Evolutionary conservation across 768 basidiomycete genomes (phyloP).

Genomic region (Pleurotus salmoneostramineus): DNA sequence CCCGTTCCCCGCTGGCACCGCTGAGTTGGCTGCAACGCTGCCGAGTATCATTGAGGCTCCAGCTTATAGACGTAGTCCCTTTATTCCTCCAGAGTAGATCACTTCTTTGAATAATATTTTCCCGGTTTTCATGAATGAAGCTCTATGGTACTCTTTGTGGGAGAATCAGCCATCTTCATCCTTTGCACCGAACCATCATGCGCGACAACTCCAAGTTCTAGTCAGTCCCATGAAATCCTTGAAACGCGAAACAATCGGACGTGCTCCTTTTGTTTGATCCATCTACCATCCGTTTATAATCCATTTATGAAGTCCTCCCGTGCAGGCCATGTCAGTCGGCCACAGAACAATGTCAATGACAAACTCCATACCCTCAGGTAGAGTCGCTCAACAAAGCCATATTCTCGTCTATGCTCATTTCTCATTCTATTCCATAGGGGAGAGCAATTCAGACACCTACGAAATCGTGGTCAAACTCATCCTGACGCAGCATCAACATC

Average conservation of each 20-base stretch:
- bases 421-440: constrained; percentile 37
- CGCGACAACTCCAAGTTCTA: background rate
- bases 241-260: too few species aligned
- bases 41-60: constrained; percentile 70
- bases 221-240: too few species aligned
- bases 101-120: constrained; percentile 6
- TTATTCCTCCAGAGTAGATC: constrained; percentile 64
- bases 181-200: background rate
- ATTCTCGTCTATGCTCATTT: background rate
- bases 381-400: constrained; percentile 8
- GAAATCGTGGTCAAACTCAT: constrained; percentile 44
- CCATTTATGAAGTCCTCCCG: background rate
- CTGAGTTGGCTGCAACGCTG: constrained; percentile 62
- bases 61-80: constrained; percentile 72
- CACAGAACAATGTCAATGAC: constrained; percentile 32
- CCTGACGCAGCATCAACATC: constrained; percentile 20
- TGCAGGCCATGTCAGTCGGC: background rate
- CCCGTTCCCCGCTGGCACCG: constrained; percentile 91
- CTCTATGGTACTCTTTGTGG: too few species aligned
- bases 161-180: background rate
- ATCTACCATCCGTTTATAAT: background rate
- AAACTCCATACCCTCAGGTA: constrained; percentile 52
- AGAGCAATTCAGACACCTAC: constrained; percentile 65
- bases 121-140: too few species aligned
- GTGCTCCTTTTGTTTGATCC: too few species aligned